A percentile compares a stretch with the other conserved stretches of the same genome.
These are phyloP conservation scores for Porodaedalea pini DNA, from an alignment of 1,284 basidiomycete species.

Conservation along the genomic window DNA sequence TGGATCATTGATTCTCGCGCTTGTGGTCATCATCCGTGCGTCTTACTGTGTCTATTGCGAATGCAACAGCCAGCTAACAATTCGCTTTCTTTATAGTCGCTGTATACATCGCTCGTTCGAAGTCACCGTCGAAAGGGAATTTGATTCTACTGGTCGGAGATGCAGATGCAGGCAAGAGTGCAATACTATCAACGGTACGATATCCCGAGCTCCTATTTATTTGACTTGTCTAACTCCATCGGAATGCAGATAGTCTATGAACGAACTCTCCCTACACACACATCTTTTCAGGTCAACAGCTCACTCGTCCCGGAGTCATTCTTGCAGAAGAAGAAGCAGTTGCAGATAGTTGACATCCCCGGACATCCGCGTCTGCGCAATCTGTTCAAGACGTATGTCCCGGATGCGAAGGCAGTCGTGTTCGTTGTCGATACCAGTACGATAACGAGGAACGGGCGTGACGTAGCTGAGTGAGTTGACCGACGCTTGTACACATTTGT, in stretches of 20 bases:
- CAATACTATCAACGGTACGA: slow-evolving; percentile 54
- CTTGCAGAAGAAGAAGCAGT: slow-evolving; percentile 34
- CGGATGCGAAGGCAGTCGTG: slow-evolving; percentile 57
- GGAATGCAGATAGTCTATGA: slow-evolving; percentile 55
- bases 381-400: slow-evolving; percentile 62
- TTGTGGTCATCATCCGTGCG: slow-evolving; percentile 26
- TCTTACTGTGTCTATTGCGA: background rate
- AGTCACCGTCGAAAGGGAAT: slow-evolving; percentile 47
- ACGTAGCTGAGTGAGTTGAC: slow-evolving; percentile 68
- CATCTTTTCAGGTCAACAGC: slow-evolving; percentile 69
- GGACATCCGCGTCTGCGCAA: slow-evolving; percentile 74
- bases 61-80: background rate
- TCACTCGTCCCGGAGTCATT: slow-evolving; percentile 42
- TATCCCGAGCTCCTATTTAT: background rate
- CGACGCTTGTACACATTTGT: background rate
- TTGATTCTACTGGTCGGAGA: slow-evolving; percentile 63
- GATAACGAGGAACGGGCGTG: slow-evolving; percentile 65
- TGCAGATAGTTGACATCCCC: slow-evolving; percentile 67
- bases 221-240: slow-evolving; percentile 16
- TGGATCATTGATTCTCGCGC: slow-evolving; percentile 32
- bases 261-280: slow-evolving; percentile 61
- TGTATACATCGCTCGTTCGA: slow-evolving; percentile 41
- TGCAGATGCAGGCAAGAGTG: slow-evolving; percentile 73
- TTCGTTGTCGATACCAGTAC: slow-evolving; percentile 77
- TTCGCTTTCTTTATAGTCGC: slow-evolving; percentile 22